These are phyloP conservation scores for Colletotrichum sp. DNA, from an alignment of 2,329 filamentous ascomycete genomes.

Conservation along the genomic window DNA sequence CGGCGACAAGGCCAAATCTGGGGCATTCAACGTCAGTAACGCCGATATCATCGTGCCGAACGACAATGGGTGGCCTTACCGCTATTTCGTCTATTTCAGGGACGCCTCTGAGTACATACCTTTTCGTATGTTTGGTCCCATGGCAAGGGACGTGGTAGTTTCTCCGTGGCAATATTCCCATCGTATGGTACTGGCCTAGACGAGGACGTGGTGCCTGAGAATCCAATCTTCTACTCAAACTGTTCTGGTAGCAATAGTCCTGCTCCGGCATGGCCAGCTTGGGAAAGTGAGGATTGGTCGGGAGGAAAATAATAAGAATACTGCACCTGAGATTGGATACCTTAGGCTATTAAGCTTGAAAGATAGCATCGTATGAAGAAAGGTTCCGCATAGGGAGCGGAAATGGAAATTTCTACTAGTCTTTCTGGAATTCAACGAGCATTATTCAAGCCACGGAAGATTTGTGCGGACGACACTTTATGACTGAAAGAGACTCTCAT, in stretches of 20 bases:
- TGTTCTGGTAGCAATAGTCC: neutral
- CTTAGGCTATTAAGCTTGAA: neutral
- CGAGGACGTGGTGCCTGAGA: neutral
- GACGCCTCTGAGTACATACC: neutral
- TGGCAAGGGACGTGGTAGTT: neutral
- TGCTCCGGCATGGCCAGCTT: neutral
- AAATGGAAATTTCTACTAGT: neutral
- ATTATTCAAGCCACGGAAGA: accelerated
- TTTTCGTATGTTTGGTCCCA: conserved; percentile 3
- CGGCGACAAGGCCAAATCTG: neutral
- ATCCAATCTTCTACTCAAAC: neutral
- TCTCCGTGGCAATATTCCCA: neutral
- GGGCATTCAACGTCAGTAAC: neutral
- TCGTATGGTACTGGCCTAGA: neutral
- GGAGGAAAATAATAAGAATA: neutral
- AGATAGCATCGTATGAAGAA: neutral
- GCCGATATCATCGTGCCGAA: neutral
- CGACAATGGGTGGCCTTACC: neutral
- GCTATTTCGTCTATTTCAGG: neutral
- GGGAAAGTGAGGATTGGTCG: neutral
- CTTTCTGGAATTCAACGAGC: neutral
- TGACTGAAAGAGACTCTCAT: neutral
- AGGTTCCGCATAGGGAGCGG: neutral
- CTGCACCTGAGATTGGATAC: neutral
- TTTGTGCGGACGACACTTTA: neutral